Percentiles rank a stretch among this genome's conserved stretches.
These are phyloP conservation scores for Diaporthe australafricana DNA, from an alignment of 2,329 filamentous ascomycete species.

Conservation along the genomic window DNA sequence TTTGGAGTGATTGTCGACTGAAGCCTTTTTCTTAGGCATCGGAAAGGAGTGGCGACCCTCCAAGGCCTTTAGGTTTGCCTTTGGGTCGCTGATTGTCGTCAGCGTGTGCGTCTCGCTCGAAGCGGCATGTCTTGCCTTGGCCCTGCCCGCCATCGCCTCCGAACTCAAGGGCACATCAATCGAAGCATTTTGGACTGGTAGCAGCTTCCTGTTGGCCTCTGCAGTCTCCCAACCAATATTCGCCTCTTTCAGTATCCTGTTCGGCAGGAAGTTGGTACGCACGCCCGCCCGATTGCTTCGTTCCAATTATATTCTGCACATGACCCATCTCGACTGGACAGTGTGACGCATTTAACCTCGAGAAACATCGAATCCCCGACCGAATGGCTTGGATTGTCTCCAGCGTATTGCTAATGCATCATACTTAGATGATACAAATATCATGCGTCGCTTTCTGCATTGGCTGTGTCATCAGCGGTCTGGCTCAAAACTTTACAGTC, in stretches of 20 bases:
- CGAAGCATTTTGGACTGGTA: slow-evolving; percentile 7
- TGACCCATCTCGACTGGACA: neutral
- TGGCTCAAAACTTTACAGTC: slow-evolving; percentile 9
- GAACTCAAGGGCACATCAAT: slow-evolving; percentile 5
- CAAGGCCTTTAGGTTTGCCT: slow-evolving; percentile 1
- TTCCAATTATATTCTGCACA: fast-evolving
- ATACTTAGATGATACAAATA: slow-evolving; percentile 8
- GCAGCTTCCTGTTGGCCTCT: slow-evolving; percentile 12
- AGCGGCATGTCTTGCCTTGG: slow-evolving; percentile 8
- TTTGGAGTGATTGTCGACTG: neutral
- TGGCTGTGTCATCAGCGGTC: slow-evolving; percentile 6
- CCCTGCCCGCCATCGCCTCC: slow-evolving; percentile 3
- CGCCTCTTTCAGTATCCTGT: slow-evolving; percentile 4
- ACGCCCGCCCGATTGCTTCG: fast-evolving
- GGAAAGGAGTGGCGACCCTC: neutral
- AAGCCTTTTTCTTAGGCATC: neutral
- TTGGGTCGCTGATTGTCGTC: slow-evolving; percentile 12
- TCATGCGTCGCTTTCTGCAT: neutral
- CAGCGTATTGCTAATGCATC: neutral
- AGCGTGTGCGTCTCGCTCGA: slow-evolving; percentile 19
- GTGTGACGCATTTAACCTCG: too few species aligned
- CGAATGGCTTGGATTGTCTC: too few species aligned
- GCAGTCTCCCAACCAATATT: slow-evolving; percentile 17
- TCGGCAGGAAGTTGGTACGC: slow-evolving; percentile 12
- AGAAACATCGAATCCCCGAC: neutral